Percentiles rank a stretch among this genome's conserved stretches.
phyloP scores from a whole-genome alignment of 257 asterid species.

The Penstemon davidsonii region DNA sequence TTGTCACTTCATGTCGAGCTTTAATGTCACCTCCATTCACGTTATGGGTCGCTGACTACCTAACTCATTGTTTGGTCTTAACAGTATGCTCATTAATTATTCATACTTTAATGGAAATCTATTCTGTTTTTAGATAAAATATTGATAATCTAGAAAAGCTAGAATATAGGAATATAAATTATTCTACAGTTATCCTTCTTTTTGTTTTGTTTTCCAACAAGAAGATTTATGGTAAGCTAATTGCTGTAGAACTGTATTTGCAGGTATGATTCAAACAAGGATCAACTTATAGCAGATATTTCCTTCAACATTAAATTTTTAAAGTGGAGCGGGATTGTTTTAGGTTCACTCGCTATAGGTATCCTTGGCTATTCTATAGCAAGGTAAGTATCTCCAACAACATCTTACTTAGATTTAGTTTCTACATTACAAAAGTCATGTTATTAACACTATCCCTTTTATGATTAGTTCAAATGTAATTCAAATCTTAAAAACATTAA shows the following conservation, averaged over 20 bases:
- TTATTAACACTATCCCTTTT: neutral
- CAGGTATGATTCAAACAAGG: constrained; percentile 76
- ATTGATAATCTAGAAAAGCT: constrained; percentile 12
- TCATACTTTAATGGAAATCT: constrained; percentile 4
- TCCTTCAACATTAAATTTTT: constrained; percentile 57
- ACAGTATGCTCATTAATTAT: neutral
- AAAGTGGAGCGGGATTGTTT: constrained; percentile 70
- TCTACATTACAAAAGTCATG: neutral
- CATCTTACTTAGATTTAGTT: neutral
- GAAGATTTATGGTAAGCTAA: constrained; percentile 28
- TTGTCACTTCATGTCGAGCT: neutral
- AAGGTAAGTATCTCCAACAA: constrained; percentile 51
- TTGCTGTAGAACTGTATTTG: constrained; percentile 27
- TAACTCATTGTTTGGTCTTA: neutral
- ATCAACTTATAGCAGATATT: constrained; percentile 73
- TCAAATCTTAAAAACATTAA: neutral
- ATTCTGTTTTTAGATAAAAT: constrained; percentile 9
- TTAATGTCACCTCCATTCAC: neutral
- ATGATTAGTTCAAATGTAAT: neutral
- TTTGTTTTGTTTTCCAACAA: constrained; percentile 18
- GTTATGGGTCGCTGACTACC: neutral
- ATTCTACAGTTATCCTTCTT: constrained; percentile 13
- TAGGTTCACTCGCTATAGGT: constrained; percentile 76
- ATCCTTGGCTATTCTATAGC: constrained; percentile 70
- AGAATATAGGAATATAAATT: neutral